A percentile compares a stretch with the other conserved stretches of the same genome.
phyloP scores from a whole-genome alignment of 139 green algal genomes.

The Desmodesmus armatus region DNA sequence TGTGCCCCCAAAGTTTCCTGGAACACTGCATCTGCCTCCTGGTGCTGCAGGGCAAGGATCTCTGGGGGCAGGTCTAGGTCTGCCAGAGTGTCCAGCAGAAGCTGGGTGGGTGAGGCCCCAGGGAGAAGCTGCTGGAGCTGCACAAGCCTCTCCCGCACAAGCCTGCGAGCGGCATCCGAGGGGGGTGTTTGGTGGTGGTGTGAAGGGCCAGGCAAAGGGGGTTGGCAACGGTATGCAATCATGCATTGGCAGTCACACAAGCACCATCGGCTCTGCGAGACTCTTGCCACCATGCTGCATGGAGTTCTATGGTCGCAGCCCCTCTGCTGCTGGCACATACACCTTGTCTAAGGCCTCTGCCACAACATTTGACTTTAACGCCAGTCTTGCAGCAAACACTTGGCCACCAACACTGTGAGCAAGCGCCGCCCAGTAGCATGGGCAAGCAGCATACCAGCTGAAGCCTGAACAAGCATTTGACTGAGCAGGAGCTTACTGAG shows the following conservation, averaged over 20 bases:
- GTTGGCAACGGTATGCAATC: too few relatives aligned
- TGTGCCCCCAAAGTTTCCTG: background rate
- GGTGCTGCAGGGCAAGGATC: conserved; percentile 29
- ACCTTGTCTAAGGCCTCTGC: too few relatives aligned
- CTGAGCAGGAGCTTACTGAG: background rate
- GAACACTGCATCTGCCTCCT: conserved; percentile 11
- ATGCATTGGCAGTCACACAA: too few relatives aligned
- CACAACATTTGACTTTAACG: too few relatives aligned
- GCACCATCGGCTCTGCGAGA: too few relatives aligned
- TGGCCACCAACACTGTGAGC: too few relatives aligned
- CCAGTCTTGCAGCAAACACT: too few relatives aligned
- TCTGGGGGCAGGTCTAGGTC: conserved; percentile 28
- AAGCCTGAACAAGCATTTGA: background rate
- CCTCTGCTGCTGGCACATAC: too few relatives aligned
- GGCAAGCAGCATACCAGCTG: background rate
- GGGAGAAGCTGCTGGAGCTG: conserved; percentile 23
- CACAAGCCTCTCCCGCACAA: background rate
- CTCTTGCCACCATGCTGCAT: too few relatives aligned
- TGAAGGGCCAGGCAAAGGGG: too few relatives aligned
- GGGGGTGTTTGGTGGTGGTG: background rate
- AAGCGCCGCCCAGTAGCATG: background rate
- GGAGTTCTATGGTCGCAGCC: too few relatives aligned
- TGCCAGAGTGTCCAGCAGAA: conserved; percentile 24
- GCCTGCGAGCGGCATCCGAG: conserved; percentile 6
- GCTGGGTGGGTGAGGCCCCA: background rate